Base-by-base conservation (phyloP, 352 stramenopile genomes). In the Phytophthora rubi region DNA sequence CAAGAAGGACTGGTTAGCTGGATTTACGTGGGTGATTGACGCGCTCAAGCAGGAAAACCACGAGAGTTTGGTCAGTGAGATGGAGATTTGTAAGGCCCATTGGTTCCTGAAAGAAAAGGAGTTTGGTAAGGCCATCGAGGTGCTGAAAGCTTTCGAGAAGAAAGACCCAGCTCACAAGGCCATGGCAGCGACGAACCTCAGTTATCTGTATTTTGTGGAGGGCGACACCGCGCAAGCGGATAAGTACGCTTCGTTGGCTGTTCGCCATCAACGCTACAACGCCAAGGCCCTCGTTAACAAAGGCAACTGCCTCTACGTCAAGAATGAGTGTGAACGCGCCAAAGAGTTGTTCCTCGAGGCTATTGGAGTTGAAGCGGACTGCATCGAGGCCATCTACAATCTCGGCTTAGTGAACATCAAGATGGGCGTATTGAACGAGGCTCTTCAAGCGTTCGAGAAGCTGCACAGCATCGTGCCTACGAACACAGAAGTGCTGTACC, bases 231-330 rank as follows among this genome's bases (percentile, higher is more conserved):
- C 80, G 21, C 89, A 94, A 58, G 96, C 97, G 3, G 93, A 98
- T 67, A 95, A 97, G 68, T 98, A 98, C 80, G 85, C 85, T 23
- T 90, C 85, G 5, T 72, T 98, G 62, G 96, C 96, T 9, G 92
- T 99, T 47, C 81, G 86, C n/a, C 86, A 97, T 60, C 90, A 98
- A 58, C 82, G 96, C 18, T 99, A 99, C 82, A 99, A 99, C 73
- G 93, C 96, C 45, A 98, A 98, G 62, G 97, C 97, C 32, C 85
- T 99, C 9, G 97, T 99, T 15, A 99, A 99, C 83, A 99, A 99
- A 69, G 97, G 92, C 44, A 99, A 99, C 75, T 99, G 97, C 65
- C 77, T 98, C 16, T 98, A 97, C 74, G 82, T 97, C 8, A 90
- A 95, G 67, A 93, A 96, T 55, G 94, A 99, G 62, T 97, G 93